Conservation (phyloP, 2,329 filamentous ascomycete genomes). For the Penicillium sp. region DNA sequence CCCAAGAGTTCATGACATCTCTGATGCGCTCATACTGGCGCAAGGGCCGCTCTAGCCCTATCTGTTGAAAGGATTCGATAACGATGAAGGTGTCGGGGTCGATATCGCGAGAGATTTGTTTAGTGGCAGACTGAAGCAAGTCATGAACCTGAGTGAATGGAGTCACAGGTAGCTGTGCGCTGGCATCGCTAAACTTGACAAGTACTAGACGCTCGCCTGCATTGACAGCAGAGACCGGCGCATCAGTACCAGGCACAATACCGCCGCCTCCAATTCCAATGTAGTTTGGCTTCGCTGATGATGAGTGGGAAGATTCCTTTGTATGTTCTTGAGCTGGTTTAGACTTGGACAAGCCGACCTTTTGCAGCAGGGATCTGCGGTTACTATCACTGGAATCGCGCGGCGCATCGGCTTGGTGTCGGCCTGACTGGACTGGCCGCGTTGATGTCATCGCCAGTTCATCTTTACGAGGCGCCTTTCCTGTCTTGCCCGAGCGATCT, state of each 20-base stretch:
- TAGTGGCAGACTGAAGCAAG: conserved; percentile 67
- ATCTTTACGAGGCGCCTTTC: neutral
- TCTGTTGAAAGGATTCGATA: conserved; percentile 71
- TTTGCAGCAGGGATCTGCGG: conserved; percentile 35
- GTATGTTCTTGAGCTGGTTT: conserved; percentile 8
- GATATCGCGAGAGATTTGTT: conserved; percentile 64
- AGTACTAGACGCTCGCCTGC: conserved; percentile 73
- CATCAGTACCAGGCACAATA: conserved; percentile 63
- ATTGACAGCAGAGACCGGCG: conserved; percentile 78
- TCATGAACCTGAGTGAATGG: conserved; percentile 74
- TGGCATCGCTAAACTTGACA: conserved; percentile 70
- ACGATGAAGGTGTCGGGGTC: conserved; percentile 68
- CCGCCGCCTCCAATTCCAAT: conserved; percentile 26
- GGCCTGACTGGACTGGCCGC: neutral
- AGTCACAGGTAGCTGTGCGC: conserved; percentile 70
- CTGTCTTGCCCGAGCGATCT: neutral
- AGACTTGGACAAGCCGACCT: conserved; percentile 22
- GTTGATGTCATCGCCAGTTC: neutral
- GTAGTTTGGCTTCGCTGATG: conserved; percentile 15
- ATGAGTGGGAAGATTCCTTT: conserved; percentile 13
- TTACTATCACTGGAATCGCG: conserved; percentile 16
- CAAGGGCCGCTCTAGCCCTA: conserved; percentile 79
- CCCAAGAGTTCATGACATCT: conserved; percentile 92
- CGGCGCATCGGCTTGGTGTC: conserved; percentile 1
- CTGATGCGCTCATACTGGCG: conserved; percentile 83